A percentile compares a stretch with the other conserved stretches of the same genome.
phyloP scores from a whole-genome alignment of 108 stramenopile species.

The Nitzschia inconspicua region DNA sequence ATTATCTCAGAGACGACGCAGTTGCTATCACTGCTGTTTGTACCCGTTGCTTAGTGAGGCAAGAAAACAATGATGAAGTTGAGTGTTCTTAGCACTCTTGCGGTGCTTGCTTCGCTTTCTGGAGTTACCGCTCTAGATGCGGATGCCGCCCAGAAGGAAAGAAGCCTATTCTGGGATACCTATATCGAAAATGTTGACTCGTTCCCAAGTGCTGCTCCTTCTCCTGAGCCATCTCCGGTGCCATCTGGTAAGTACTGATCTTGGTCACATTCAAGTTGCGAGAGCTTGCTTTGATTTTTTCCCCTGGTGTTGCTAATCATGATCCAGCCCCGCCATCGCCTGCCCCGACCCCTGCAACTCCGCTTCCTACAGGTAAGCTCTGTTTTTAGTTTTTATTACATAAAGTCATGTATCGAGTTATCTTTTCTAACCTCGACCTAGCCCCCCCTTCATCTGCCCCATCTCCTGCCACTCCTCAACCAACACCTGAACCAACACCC shows the following conservation, averaged over 20 bases:
- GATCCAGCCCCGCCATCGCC: too few relatives aligned
- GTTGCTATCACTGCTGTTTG: background rate
- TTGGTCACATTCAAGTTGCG: too few relatives aligned
- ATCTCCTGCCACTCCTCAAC: background rate
- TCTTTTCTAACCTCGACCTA: too few relatives aligned
- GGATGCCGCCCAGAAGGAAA: background rate
- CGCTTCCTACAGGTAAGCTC: too few relatives aligned
- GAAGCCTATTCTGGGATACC: conserved; percentile 4
- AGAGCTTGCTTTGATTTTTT: too few relatives aligned
- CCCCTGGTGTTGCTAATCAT: too few relatives aligned
- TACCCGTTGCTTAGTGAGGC: background rate
- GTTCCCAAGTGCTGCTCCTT: conserved; percentile 22
- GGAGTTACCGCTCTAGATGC: background rate
- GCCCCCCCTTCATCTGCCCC: background rate
- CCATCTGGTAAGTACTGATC: too few relatives aligned
- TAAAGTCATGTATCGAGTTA: too few relatives aligned
- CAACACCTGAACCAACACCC: background rate
- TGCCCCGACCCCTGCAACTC: too few relatives aligned
- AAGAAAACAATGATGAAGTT: conserved; percentile 7
- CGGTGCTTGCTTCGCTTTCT: background rate
- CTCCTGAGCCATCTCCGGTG: conserved; percentile 10
- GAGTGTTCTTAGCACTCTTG: conserved; percentile 3
- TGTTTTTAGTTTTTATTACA: too few relatives aligned
- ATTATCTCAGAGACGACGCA: background rate
- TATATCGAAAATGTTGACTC: conserved; percentile 16